Base-by-base conservation (phyloP, 208 protist species). In the Porcisia hertigi region DNA sequence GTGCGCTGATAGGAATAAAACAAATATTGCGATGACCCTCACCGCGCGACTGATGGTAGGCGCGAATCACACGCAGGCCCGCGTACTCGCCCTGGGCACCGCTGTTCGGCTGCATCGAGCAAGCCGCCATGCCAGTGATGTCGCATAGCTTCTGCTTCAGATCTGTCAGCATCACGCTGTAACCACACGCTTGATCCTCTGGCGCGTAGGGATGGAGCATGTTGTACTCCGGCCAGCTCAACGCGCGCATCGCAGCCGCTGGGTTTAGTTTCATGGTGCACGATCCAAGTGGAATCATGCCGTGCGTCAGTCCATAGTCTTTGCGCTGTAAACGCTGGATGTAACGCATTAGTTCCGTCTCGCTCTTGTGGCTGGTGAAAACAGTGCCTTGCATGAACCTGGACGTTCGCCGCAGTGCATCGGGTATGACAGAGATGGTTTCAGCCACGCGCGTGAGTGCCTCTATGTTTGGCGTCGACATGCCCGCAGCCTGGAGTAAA, bases 251-350 rank as follows among this genome's bases (percentile, higher is more conserved):
- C 71, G 97, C 94, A 1, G 95, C 80, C 12, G 98, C 96, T 0
- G 98, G 90, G 91, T 99, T 99, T 18, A 99, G 93, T 87, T 99
- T 99, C 99, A 99, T 99, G 6, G 99, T 99, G 83, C 99, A 99
- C 30, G 96, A 98, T 25, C 99, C 99, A 5, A 99, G 90, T 12
- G 99, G 98, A 64, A 99, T 99, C 98, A 99, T 99, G 43, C 95
- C 88, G 65, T 94, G 96, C 8, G 80, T 90, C 9, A 99, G 86
- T 14, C 94, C 94, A 34, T 99, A 84, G 84, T 99, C 98, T 83
- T 98, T 97, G 66, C 85, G 79, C 84, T 99, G 88, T 23, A 99
- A 88, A 1, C 86, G 88, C 77, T 98, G 92, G 62, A 99, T 94
- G 88, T 99, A 99, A 60, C 98, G 92, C 88, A 99, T 92, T 74